A percentile compares a stretch with the other conserved stretches of the same genome.
Conservation (phyloP, 768 basidiomycete species). For the Rhizopogon vesiculosus region DNA sequence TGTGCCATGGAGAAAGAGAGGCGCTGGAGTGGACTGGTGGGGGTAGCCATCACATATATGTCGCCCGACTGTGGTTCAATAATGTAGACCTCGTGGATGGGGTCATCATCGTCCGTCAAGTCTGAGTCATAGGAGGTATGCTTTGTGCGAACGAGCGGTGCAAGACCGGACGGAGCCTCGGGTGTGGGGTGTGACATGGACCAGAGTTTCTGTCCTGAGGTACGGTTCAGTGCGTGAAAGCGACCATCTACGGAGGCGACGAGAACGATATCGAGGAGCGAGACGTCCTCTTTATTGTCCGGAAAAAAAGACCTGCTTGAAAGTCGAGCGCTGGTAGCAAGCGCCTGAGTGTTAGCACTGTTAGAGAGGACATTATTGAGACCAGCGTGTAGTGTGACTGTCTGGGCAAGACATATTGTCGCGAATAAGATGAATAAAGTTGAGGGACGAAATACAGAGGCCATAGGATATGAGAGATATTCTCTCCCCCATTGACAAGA, state of each 20-base stretch:
- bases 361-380: conserved; percentile 24
- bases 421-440: conserved; percentile 22
- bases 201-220: conserved; percentile 81
- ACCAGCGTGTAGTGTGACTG: conserved; percentile 22
- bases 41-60: conserved; percentile 79
- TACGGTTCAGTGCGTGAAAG: conserved; percentile 89
- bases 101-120: conserved; percentile 45
- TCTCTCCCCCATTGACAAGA: conserved; percentile 23
- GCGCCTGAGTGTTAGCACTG: conserved; percentile 7
- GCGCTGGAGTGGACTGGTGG: conserved; percentile 69
- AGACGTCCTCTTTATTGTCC: conserved; percentile 38
- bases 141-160: conserved; percentile 70
- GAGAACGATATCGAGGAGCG: conserved; percentile 79
- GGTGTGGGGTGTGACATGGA: conserved; percentile 69
- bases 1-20: conserved; percentile 91
- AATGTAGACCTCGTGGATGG: conserved; percentile 74
- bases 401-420: conserved; percentile 27
- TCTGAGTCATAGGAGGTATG: conserved; percentile 59
- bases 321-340: conserved; percentile 14
- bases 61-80: conserved; percentile 94
- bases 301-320: conserved; percentile 4
- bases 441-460: conserved; percentile 20
- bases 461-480: conserved; percentile 28
- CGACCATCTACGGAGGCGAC: conserved; percentile 93
- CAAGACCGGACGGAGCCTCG: conserved; percentile 47